Evolutionary conservation across 495 filamentous ascomycete genomes (phyloP).

Genomic region (Diplogelasinospora grovesii): DNA sequence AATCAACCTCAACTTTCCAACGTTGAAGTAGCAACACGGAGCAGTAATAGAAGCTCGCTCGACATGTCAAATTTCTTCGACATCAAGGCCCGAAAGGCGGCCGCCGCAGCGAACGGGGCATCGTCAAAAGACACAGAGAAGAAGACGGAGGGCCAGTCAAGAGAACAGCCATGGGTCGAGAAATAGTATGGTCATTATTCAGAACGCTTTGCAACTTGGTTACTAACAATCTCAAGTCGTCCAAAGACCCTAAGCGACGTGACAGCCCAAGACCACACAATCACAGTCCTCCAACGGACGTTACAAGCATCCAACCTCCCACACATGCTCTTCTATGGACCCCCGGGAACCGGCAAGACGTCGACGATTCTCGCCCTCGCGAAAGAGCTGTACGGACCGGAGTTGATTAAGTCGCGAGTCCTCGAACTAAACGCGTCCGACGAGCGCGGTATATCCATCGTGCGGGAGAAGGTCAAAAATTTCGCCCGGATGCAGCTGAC

Average conservation of each 20-base stretch:
- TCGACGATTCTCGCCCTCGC: slow-evolving; percentile 92
- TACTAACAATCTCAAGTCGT: slow-evolving; percentile 51
- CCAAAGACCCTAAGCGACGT: slow-evolving; percentile 92
- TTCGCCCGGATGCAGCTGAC: slow-evolving; percentile 93
- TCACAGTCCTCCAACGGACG: slow-evolving; percentile 83
- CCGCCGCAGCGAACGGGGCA: slow-evolving; percentile 53
- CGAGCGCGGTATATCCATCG: slow-evolving; percentile 94
- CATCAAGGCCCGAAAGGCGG: slow-evolving; percentile 84
- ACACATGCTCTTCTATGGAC: slow-evolving; percentile 99
- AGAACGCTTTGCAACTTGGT: not conserved
- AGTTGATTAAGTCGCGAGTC: slow-evolving; percentile 87
- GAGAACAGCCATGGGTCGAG: slow-evolving; percentile 92
- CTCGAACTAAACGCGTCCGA: slow-evolving; percentile 98
- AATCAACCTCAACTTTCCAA: no score
- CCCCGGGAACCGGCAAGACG: slow-evolving; percentile 97
- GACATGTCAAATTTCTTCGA: slow-evolving; percentile 85
- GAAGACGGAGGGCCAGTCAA: slow-evolving; percentile 53
- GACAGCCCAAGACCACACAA: slow-evolving; percentile 95
- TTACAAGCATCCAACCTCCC: slow-evolving; percentile 96
- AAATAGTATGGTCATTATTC: slow-evolving; percentile 73
- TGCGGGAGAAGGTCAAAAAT: slow-evolving; percentile 97
- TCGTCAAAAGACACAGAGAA: slow-evolving; percentile 44
- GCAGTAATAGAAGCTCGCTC: no score
- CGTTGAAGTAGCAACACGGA: no score
- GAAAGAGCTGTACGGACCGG: slow-evolving; percentile 94